phyloP scores from a whole-genome alignment of 441 rosid species.

The Hura crepitans region DNA sequence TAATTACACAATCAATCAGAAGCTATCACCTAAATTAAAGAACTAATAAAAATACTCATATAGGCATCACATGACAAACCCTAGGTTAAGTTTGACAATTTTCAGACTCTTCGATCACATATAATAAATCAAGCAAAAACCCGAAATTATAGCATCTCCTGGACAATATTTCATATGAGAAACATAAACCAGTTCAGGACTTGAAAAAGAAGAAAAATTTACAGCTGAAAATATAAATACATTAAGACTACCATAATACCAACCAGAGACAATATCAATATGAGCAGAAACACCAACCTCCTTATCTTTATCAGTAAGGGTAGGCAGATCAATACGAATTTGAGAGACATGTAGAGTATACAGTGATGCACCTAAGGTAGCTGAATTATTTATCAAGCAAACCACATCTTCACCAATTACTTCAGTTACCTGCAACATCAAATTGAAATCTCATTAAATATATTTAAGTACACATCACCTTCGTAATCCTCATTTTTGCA shows the following conservation, averaged over 20 bases:
- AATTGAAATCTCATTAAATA: slow-evolving; percentile 12
- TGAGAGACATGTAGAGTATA: slow-evolving; percentile 87
- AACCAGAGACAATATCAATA: background rate
- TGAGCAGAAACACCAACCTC: slow-evolving; percentile 44
- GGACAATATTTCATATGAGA: too few relatives aligned
- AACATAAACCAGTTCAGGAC: background rate
- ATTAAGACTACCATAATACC: background rate
- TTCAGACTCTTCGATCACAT: too few relatives aligned
- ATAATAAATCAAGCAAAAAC: too few relatives aligned
- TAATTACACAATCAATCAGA: too few relatives aligned
- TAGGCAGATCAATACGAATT: slow-evolving; percentile 80
- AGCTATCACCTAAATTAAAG: too few relatives aligned
- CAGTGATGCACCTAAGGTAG: slow-evolving; percentile 76
- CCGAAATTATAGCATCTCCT: too few relatives aligned
- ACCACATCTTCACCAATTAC: slow-evolving; percentile 82
- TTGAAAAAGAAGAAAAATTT: background rate
- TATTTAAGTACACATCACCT: background rate
- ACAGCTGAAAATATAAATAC: slow-evolving; percentile 17
- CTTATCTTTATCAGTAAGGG: slow-evolving; percentile 85
- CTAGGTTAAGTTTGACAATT: too few relatives aligned
- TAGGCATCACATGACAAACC: too few relatives aligned
- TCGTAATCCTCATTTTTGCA: background rate
- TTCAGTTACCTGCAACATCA: slow-evolving; percentile 67
- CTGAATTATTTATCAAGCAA: slow-evolving; percentile 76
- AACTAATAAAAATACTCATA: too few relatives aligned